Evolutionary conservation across 805 yeast species (phyloP).

Genomic region (Cyberlindnera xylosilytica): DNA sequence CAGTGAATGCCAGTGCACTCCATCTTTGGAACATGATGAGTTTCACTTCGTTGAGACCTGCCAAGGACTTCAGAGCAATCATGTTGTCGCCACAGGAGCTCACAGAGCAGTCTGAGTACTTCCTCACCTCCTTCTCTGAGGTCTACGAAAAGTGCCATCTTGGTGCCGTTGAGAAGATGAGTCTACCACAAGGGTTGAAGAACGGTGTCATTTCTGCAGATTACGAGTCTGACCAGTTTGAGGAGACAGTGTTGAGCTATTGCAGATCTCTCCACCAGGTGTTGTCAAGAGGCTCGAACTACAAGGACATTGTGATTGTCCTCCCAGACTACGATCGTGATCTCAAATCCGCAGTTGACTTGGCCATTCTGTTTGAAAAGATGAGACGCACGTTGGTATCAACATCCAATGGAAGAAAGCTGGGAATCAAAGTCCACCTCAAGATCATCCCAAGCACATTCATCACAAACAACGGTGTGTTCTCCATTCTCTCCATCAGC

Average conservation of each 20-base stretch:
- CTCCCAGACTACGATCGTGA: constrained; percentile 19
- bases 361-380: constrained; percentile 43
- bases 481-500: constrained; percentile 31
- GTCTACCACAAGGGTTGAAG: constrained; percentile 21
- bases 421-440: constrained; percentile 15
- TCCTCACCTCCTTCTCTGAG: constrained; percentile 40
- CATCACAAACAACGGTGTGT: constrained; percentile 33
- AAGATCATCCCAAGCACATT: constrained; percentile 43
- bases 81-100: constrained; percentile 37
- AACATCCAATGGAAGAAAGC: constrained; percentile 7
- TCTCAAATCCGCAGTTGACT: constrained; percentile 43
- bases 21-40: constrained; percentile 56
- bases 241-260: constrained; percentile 2
- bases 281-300: constrained; percentile 3
- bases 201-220: constrained; percentile 14
- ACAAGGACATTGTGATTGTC: constrained; percentile 18
- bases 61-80: constrained; percentile 51
- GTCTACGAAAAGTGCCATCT: constrained; percentile 47
- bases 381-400: constrained; percentile 37
- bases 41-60: constrained; percentile 48
- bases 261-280: constrained; percentile 3
- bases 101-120: constrained; percentile 30
- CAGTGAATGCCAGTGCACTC: constrained; percentile 46
- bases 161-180: constrained; percentile 34
- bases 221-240: constrained; percentile 1